Conservation (phyloP, 306 rosid species). For the Sicyos baderoa region DNA sequence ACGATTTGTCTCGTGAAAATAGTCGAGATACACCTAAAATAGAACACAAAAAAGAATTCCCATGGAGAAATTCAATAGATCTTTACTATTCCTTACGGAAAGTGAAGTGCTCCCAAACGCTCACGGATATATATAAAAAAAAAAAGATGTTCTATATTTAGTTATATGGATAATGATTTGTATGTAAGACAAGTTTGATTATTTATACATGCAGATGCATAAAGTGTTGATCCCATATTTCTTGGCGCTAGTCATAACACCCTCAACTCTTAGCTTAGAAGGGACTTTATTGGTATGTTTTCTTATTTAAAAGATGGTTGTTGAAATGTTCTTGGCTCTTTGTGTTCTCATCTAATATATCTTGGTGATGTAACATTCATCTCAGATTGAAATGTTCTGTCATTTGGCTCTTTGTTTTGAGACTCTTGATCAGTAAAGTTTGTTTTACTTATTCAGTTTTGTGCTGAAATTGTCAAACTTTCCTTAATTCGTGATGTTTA, state of each 20-base stretch:
- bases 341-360: no score
- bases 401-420: neutral
- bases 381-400: neutral
- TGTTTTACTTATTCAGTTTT: neutral
- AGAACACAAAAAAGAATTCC: no score
- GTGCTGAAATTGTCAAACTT: neutral
- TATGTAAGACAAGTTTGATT: neutral
- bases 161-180: neutral
- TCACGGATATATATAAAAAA: no score
- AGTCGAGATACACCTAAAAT: no score
- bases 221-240: slow-evolving; percentile 72
- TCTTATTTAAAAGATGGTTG: slow-evolving; percentile 8
- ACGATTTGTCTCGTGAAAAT: no score
- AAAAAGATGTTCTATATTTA: neutral
- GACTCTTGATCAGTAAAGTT: neutral
- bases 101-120: no score
- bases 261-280: slow-evolving; percentile 76
- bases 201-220: slow-evolving; percentile 59
- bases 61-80: no score
- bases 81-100: no score
- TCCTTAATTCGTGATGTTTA: neutral
- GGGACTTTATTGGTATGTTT: slow-evolving; percentile 81
- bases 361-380: no score
- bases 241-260: slow-evolving; percentile 59
- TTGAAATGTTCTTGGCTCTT: no score